These are phyloP conservation scores for Lanmaoa pseudosensibilis DNA, from an alignment of 768 basidiomycete genomes.

Conservation along the genomic window DNA sequence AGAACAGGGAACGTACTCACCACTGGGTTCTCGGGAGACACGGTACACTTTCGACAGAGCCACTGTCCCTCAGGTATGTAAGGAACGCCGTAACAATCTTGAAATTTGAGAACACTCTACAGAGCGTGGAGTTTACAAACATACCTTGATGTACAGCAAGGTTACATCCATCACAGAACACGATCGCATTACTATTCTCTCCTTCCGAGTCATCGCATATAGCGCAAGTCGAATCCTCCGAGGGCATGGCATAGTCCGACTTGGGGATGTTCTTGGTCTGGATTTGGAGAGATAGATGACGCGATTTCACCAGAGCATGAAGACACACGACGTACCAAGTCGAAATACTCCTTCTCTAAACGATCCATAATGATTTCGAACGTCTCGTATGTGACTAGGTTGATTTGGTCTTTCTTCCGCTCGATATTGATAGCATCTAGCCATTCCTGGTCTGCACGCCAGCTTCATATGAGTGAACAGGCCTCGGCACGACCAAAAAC, in stretches of 20 bases:
- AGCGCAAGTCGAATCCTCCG: slow-evolving; percentile 94
- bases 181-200: slow-evolving; percentile 98
- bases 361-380: slow-evolving; percentile 98
- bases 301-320: background rate
- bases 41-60: slow-evolving; percentile 98
- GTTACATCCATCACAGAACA: slow-evolving; percentile 99
- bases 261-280: slow-evolving; percentile 95
- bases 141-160: slow-evolving; percentile 98
- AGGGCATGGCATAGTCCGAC: slow-evolving; percentile 80
- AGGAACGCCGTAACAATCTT: slow-evolving; percentile 98
- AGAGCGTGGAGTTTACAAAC: slow-evolving; percentile 14
- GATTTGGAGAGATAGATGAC: slow-evolving; percentile 1
- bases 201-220: slow-evolving; percentile 99
- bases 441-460: slow-evolving; percentile 84
- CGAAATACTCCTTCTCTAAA: slow-evolving; percentile 99
- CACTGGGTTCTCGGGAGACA: slow-evolving; percentile 95
- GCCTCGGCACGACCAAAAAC: background rate
- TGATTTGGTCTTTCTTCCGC: slow-evolving; percentile 71
- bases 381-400: slow-evolving; percentile 73
- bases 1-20: slow-evolving; percentile 45
- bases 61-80: slow-evolving; percentile 99
- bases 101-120: slow-evolving; percentile 7
- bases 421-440: slow-evolving; percentile 82
- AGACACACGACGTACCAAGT: slow-evolving; percentile 59
- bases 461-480: slow-evolving; percentile 3